Percentiles rank a stretch among this genome's conserved stretches.
phyloP scores from a whole-genome alignment of 352 stramenopile species.

The Phytophthora palmivora region DNA sequence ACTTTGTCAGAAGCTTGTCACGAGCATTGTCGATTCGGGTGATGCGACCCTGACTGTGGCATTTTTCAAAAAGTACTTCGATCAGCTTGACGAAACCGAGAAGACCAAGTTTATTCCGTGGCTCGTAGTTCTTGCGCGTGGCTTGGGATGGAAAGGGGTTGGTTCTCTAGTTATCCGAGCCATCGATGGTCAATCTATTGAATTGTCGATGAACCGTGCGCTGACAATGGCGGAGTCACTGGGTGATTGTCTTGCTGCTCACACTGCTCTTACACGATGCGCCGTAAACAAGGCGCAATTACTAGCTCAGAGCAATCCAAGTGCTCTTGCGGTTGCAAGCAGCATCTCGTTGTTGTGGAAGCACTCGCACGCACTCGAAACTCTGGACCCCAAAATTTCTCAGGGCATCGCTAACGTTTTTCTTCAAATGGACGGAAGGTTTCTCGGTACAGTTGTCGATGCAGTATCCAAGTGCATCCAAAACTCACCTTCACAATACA shows the following conservation, averaged over 20 bases:
- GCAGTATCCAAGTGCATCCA: constrained; percentile 8
- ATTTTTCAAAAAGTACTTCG: constrained; percentile 25
- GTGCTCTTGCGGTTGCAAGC: neutral
- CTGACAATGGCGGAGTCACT: constrained; percentile 14
- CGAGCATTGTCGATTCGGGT: neutral
- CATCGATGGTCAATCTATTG: neutral
- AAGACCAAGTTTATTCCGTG: constrained; percentile 6
- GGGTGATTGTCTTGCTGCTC: constrained; percentile 1
- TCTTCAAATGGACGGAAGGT: constrained; percentile 1
- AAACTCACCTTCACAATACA: constrained; percentile 6
- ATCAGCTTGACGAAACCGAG: constrained; percentile 9
- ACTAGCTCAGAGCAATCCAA: constrained; percentile 1
- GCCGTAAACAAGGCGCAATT: constrained; percentile 9
- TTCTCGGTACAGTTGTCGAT: constrained; percentile 9
- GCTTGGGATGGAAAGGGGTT: constrained; percentile 9
- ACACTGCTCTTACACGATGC: constrained; percentile 2
- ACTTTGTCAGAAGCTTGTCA: constrained; percentile 13
- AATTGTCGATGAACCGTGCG: constrained; percentile 6
- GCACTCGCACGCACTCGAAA: neutral
- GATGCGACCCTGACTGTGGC: constrained; percentile 1
- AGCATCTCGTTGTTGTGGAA: constrained; percentile 18
- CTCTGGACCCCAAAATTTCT: neutral
- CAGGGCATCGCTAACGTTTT: constrained; percentile 13
- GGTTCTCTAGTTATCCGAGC: neutral
- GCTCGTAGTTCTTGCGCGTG: constrained; percentile 5